Evolutionary conservation across 176 grass and related monocot species (phyloP).

Genomic region (Pontederia paniculata): DNA sequence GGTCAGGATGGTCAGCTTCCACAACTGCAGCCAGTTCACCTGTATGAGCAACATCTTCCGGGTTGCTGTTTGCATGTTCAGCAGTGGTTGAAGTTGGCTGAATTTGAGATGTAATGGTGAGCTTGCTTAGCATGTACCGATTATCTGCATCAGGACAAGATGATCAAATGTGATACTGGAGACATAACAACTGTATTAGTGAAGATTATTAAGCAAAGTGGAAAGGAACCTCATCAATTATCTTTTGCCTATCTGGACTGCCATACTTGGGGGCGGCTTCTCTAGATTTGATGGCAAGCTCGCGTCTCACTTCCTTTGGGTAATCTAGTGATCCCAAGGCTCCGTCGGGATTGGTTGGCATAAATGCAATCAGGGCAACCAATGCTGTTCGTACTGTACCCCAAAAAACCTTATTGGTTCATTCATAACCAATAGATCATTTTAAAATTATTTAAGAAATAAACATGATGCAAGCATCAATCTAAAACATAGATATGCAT

Average conservation of each 20-base stretch:
- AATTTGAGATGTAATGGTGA: slow-evolving; percentile 45
- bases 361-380: slow-evolving; percentile 93
- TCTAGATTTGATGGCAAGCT: slow-evolving; percentile 67
- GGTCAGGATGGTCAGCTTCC: slow-evolving; percentile 23
- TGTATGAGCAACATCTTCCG: slow-evolving; percentile 17
- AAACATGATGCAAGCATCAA: neutral
- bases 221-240: slow-evolving; percentile 69
- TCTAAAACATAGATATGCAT: too few species aligned
- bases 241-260: slow-evolving; percentile 68
- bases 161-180: too few species aligned
- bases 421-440: too few species aligned
- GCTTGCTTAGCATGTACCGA: slow-evolving; percentile 70
- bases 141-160: slow-evolving; percentile 49
- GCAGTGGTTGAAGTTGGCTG: slow-evolving; percentile 17
- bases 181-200: too few species aligned
- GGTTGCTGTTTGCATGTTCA: slow-evolving; percentile 12
- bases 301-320: slow-evolving; percentile 72
- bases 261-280: slow-evolving; percentile 81
- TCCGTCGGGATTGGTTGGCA: slow-evolving; percentile 87
- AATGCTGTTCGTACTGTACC: slow-evolving; percentile 80
- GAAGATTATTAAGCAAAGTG: too few species aligned
- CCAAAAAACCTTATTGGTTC: too few species aligned
- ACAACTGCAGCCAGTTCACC: slow-evolving; percentile 23
- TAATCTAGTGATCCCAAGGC: slow-evolving; percentile 90
- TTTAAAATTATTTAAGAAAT: too few species aligned